Percentiles rank a stretch among this genome's conserved stretches.
These are phyloP conservation scores for Camelina neglecta DNA, from an alignment of 345 rosid species.

Conservation along the genomic window DNA sequence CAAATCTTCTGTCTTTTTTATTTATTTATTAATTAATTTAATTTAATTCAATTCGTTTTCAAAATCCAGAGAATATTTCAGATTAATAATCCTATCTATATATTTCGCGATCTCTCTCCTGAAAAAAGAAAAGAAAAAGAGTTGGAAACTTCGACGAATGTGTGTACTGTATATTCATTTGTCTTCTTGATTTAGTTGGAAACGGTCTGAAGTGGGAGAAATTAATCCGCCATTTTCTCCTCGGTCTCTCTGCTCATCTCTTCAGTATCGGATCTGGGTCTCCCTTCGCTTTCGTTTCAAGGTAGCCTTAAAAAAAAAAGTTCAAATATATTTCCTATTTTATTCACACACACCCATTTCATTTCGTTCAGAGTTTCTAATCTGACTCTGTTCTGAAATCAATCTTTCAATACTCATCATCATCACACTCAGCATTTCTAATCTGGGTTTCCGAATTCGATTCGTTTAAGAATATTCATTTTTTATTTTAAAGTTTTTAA, in stretches of 20 bases:
- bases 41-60: conserved; percentile 5
- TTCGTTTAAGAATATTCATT: neutral
- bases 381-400: neutral
- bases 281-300: conserved; percentile 47
- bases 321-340: conserved; percentile 23
- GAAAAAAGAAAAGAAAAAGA: neutral
- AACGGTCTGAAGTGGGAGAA: conserved; percentile 39
- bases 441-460: conserved; percentile 16
- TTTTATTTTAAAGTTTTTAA: neutral
- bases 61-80: conserved; percentile 30
- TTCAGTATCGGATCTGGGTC: conserved; percentile 53
- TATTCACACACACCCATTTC: conserved; percentile 21
- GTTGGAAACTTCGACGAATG: conserved; percentile 38
- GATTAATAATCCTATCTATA: conserved; percentile 1
- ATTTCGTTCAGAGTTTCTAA: conserved; percentile 13
- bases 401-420: neutral
- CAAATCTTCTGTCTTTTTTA: conserved; percentile 33
- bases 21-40: neutral
- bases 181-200: conserved; percentile 31
- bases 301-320: conserved; percentile 27
- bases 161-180: conserved; percentile 8
- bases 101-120: conserved; percentile 22
- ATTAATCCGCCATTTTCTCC: conserved; percentile 42
- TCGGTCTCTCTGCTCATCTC: conserved; percentile 42
- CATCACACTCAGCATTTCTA: neutral